Evolutionary conservation across 176 grass and related monocot genomes (phyloP).

Genomic region (Zoysia japonica): DNA sequence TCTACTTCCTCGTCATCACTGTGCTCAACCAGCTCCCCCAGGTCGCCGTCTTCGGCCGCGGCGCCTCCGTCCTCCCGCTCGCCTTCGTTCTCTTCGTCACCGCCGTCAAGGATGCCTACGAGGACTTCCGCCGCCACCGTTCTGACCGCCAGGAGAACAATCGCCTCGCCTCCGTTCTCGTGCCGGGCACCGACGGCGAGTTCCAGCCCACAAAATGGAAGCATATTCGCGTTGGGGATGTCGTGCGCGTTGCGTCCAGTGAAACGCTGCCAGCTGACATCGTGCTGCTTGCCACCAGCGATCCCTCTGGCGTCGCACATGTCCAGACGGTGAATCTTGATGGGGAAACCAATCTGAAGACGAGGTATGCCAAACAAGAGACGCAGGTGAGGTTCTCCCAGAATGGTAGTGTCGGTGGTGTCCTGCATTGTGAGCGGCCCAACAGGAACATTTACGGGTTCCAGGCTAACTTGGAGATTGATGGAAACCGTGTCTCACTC

Average conservation of each 20-base stretch:
- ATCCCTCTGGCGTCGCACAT: slow-evolving; percentile 72
- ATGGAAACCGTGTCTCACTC: slow-evolving; percentile 51
- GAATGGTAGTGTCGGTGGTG: slow-evolving; percentile 16
- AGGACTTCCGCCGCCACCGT: slow-evolving; percentile 82
- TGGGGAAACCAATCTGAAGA: slow-evolving; percentile 89
- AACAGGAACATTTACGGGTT: slow-evolving; percentile 84
- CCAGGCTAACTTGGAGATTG: slow-evolving; percentile 69
- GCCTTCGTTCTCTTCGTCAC: slow-evolving; percentile 81
- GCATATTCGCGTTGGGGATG: slow-evolving; percentile 72
- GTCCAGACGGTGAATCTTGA: slow-evolving; percentile 95
- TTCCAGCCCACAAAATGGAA: slow-evolving; percentile 70
- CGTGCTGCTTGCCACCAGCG: slow-evolving; percentile 71
- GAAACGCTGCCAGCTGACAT: slow-evolving; percentile 77
- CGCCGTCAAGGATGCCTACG: slow-evolving; percentile 92
- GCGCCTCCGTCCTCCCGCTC: slow-evolving; percentile 67
- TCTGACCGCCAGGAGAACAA: slow-evolving; percentile 79
- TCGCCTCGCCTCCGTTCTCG: slow-evolving; percentile 53
- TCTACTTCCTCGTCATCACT: slow-evolving; percentile 89
- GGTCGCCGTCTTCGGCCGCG: slow-evolving; percentile 74
- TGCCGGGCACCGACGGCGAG: slow-evolving; percentile 30
- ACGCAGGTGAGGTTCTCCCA: slow-evolving; percentile 52
- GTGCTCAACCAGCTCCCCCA: slow-evolving; percentile 89
- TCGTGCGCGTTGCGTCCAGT: slow-evolving; percentile 55
- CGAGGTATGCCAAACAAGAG: slow-evolving; percentile 79
- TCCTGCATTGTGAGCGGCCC: slow-evolving; percentile 61